These are phyloP conservation scores for Symmetrospora coprosmae DNA, from an alignment of 768 basidiomycete genomes.

Conservation along the genomic window DNA sequence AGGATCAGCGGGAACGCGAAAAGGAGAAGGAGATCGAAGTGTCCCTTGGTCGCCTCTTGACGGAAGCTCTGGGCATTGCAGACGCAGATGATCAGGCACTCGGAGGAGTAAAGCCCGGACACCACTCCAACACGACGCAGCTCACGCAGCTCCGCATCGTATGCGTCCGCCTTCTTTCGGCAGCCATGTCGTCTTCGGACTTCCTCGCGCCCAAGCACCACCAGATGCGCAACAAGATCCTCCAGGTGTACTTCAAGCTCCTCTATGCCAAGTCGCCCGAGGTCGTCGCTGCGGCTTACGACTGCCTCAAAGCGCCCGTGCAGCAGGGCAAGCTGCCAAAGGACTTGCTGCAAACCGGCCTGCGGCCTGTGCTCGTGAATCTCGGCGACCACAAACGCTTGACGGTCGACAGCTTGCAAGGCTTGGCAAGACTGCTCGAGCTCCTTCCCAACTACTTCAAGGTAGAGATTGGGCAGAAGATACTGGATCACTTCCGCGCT, in stretches of 20 bases:
- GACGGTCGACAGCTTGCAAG: constrained; percentile 80
- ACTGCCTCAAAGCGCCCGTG: constrained; percentile 71
- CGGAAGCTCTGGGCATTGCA: constrained; percentile 84
- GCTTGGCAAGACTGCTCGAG: constrained; percentile 80
- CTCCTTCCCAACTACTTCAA: constrained; percentile 98
- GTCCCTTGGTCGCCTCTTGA: constrained; percentile 39
- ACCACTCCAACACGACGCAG: constrained; percentile 63
- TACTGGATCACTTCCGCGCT: constrained; percentile 85
- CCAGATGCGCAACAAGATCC: constrained; percentile 68
- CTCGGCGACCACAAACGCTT: constrained; percentile 89
- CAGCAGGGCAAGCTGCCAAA: constrained; percentile 86
- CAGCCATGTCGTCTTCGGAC: constrained; percentile 86
- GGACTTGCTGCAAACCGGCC: constrained; percentile 82
- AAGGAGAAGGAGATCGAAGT: neutral
- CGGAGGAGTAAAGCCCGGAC: constrained; percentile 51
- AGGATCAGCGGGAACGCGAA: neutral
- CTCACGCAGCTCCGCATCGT: constrained; percentile 81
- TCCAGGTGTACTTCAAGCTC: constrained; percentile 93
- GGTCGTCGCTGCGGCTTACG: constrained; percentile 88
- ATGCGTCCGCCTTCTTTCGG: constrained; percentile 80
- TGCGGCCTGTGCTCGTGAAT: constrained; percentile 94
- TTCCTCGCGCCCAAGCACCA: constrained; percentile 67
- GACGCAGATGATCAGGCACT: constrained; percentile 86
- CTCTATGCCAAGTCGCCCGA: constrained; percentile 80
- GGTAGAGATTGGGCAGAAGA: constrained; percentile 94